Evolutionary conservation across 1,139 yeast species (phyloP).

Genomic region (Zhuliangozyma parablackwelliae): DNA sequence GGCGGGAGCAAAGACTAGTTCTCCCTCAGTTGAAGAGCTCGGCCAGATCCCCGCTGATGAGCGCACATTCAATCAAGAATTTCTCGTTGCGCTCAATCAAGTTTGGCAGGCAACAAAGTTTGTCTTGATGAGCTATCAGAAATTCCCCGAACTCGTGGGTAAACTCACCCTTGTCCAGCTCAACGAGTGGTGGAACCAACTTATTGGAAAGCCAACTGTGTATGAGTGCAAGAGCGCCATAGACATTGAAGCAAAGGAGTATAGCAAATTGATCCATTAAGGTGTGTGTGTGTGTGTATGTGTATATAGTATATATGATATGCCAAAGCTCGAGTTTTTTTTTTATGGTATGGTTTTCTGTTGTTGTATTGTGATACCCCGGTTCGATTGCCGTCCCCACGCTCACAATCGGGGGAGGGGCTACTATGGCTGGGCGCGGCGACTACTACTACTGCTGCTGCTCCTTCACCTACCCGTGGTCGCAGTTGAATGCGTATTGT

Average conservation of each 20-base stretch:
- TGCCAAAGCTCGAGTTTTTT: not conserved
- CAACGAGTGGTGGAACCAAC: slow-evolving; percentile 65
- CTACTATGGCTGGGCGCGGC: too few relatives aligned
- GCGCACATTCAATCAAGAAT: slow-evolving; percentile 34
- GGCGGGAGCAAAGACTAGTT: slow-evolving; percentile 2
- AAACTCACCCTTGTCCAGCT: slow-evolving; percentile 45
- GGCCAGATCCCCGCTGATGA: slow-evolving; percentile 9
- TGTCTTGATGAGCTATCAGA: slow-evolving; percentile 60
- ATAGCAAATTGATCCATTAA: slow-evolving; percentile 7
- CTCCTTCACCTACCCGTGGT: too few relatives aligned
- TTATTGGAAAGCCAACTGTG: slow-evolving; percentile 48
- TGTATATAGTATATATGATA: slow-evolving; percentile 1
- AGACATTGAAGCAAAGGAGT: slow-evolving; percentile 9
- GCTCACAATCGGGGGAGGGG: too few relatives aligned
- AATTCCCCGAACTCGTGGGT: slow-evolving; percentile 64
- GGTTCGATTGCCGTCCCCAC: not conserved
- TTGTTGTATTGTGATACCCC: not conserved
- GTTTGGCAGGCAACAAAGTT: slow-evolving; percentile 64
- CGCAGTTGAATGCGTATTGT: too few relatives aligned
- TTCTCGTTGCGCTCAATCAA: slow-evolving; percentile 50
- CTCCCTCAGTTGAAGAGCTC: slow-evolving; percentile 5
- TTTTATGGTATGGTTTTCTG: not conserved
- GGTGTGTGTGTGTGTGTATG: not conserved
- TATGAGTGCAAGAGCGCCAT: slow-evolving; percentile 10
- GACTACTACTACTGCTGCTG: too few relatives aligned